Base-by-base conservation (phyloP, 2,329 filamentous ascomycete species). In the Davidsoniella virescens region DNA sequence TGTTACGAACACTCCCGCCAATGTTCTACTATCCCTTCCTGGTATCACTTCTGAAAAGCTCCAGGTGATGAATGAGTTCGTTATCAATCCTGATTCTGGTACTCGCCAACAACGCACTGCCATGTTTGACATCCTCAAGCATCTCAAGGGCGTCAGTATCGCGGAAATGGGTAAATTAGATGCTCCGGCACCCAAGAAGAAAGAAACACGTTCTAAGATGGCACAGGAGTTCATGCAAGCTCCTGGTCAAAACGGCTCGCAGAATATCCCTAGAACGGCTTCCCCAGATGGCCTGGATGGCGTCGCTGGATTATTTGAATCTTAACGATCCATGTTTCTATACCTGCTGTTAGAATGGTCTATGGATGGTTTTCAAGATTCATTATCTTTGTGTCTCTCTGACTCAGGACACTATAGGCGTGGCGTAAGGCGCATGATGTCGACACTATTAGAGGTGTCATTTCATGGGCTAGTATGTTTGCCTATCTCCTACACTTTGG, bases 91-190 rank as follows among this genome's bases (percentile, higher is more conserved):
- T 2, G 67, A 67, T 1, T 69, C 75, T 14, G 76, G 78, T 48
- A 75, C 80, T n/a, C 75, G 88, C 3, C 78, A 84, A 58, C 87
- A 94, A 64, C 73, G 90, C 17, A 82, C 80, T 1, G 67, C 93
- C 20, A 78, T 98, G 14, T 68, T 98, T 7, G 86, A 94, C 55
- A 67, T 98, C 14, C 70, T 98, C 18, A 84, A 87, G 57, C 82
- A 87, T 41, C 72, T 98, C 5, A 80, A 94, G 57, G 92, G 92
- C 0, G 81, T 96, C 5, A 90, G 87, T 58, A 85, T 98, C 51
- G 85, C 88, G 6, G 92, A 98, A 65, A 84, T 92, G 69, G 92
- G 92, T 23, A 92, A 86, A 64, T 78, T 98, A 5, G 70, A 66
- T 47, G 78, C 78, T 62, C 71, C 68, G 43, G 64, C 64, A 10